phyloP scores from a whole-genome alignment of 2,329 filamentous ascomycete species.

The Phialocephala subalpina region DNA sequence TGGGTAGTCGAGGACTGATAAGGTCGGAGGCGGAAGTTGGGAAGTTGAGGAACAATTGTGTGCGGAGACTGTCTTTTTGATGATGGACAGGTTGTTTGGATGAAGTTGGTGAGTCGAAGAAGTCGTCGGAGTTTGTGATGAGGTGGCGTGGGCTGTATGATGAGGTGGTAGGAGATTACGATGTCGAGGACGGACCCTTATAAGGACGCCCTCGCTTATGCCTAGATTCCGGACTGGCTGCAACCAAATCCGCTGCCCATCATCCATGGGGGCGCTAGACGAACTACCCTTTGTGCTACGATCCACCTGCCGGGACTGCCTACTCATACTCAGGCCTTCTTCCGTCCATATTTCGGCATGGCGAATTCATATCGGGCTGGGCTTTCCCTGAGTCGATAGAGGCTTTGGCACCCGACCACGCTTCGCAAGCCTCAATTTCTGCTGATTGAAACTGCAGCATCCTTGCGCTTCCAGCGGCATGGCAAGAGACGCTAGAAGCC shows the following conservation, averaged over 20 bases:
- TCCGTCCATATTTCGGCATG: not conserved
- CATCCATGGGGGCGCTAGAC: not conserved
- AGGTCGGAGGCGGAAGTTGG: conserved; percentile 1
- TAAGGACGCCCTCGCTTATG: conserved; percentile 1
- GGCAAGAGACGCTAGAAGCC: not conserved
- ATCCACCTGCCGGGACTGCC: not conserved
- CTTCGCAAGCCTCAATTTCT: not conserved
- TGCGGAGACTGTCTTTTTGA: not conserved
- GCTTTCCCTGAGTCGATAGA: not conserved
- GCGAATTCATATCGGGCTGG: not conserved
- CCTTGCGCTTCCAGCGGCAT: not conserved
- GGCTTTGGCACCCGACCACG: not conserved
- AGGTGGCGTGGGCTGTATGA: conserved; percentile 4
- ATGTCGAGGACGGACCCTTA: not conserved
- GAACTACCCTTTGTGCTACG: not conserved
- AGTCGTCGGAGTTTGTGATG: not conserved
- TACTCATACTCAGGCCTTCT: not conserved
- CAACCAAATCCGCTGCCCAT: not conserved
- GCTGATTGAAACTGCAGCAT: conserved; percentile 3
- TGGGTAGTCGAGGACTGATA: conserved; percentile 17
- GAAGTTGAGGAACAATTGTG: not conserved
- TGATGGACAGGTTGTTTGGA: not conserved
- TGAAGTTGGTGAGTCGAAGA: not conserved
- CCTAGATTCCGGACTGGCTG: not conserved
- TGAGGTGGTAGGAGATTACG: conserved; percentile 10